Base-by-base conservation (phyloP, 768 basidiomycete genomes). In the Fomitopsis pulvina region DNA sequence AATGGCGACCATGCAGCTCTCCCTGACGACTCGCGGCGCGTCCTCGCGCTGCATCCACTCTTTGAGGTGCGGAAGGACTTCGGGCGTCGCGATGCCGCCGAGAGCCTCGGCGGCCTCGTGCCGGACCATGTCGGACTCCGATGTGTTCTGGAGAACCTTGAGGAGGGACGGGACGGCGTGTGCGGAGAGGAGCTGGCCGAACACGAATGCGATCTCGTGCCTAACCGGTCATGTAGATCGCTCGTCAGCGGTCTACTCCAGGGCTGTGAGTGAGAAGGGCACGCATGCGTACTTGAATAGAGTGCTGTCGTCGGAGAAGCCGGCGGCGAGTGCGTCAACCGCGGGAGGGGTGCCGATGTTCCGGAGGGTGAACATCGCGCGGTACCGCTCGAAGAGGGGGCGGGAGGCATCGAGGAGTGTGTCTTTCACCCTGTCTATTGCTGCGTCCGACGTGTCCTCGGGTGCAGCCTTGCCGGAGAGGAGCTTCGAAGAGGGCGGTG, bases 51-150 rank as follows among this genome's bases (percentile, higher is more conserved):
- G 68, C 74, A 87, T 81, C 84, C 92, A 96, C 64, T 93, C 87
- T 56, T 82, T 80, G 30, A 99, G 70, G 55, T 92, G 77, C 1
- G 87, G 85, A 28, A 97, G 74, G 3, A 96, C 93, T 47, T 95
- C 92, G 0, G 91, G 89, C 2, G 87, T 92, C 24, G 86, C 94
- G 50, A 99, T 98, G 4, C 95, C 92, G n/a, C 96, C 96, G 0
- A 99, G 77, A 6, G 96, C 96, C 67, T 99, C 96, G 3, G 96
- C 96, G 22, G 95, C 96, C 67, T 99, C 96, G 58, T 99, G 96
- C 27, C 96, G 81, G 9, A 99, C 96, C 95, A 99, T 98, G 50
- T 93, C 92, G 10, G 85, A 85, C 66, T 98, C 96, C 1, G 69
- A 62, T 1, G 64, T 48, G 56, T 92, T 71, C 55, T 79, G 72